These are phyloP conservation scores for Eurotiales sp. DNA, from an alignment of 2,329 filamentous ascomycete genomes.

Conservation along the genomic window DNA sequence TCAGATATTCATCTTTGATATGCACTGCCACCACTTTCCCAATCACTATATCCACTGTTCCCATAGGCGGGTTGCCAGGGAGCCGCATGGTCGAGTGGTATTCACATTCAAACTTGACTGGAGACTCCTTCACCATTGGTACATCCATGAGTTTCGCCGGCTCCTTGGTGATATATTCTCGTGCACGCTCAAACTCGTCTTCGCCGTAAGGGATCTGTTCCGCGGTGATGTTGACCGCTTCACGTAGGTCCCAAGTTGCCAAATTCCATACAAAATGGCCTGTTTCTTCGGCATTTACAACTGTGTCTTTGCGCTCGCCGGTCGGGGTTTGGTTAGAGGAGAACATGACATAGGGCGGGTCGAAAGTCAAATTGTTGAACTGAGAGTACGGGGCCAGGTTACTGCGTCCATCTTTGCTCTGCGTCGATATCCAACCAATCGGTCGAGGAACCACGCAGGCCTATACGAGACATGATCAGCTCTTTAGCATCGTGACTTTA, in stretches of 20 bases:
- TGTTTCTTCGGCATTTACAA: conserved; percentile 54
- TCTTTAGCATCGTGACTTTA: neutral
- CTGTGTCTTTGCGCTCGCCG: conserved; percentile 52
- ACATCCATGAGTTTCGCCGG: conserved; percentile 38
- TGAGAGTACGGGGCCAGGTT: conserved; percentile 61
- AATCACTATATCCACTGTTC: conserved; percentile 56
- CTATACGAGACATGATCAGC: conserved; percentile 34
- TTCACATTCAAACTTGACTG: conserved; percentile 57
- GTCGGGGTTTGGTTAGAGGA: conserved; percentile 52
- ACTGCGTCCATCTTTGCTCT: conserved; percentile 43
- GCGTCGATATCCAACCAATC: conserved; percentile 61
- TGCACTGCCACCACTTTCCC: conserved; percentile 56
- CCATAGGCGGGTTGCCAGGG: conserved; percentile 56
- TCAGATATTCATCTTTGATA: conserved; percentile 53
- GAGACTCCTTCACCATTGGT: conserved; percentile 52
- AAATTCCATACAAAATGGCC: conserved; percentile 59
- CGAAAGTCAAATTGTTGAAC: conserved; percentile 62
- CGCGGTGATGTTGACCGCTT: conserved; percentile 54
- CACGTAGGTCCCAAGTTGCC: conserved; percentile 53
- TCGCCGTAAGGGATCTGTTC: conserved; percentile 40
- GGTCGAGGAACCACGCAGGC: conserved; percentile 57
- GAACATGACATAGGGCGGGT: conserved; percentile 63
- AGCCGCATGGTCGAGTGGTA: conserved; percentile 54
- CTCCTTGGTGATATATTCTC: conserved; percentile 46
- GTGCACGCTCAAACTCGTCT: conserved; percentile 55